Conservation (phyloP, 805 yeast genomes). For the Candida yuanshanica region DNA sequence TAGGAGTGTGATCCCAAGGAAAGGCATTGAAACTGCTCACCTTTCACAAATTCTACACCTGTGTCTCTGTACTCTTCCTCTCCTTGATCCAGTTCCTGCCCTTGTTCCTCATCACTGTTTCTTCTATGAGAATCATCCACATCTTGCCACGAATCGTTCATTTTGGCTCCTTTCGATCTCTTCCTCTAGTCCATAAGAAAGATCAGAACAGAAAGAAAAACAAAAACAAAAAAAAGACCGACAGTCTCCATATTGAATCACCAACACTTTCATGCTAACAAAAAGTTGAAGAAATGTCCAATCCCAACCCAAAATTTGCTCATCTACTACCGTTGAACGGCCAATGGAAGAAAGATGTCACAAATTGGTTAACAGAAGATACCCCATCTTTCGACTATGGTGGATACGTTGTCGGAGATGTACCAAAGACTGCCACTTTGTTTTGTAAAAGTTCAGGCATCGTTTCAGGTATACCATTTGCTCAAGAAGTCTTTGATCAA, state of each 20-base stretch:
- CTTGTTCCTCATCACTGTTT: slow-evolving; percentile 1
- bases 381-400: slow-evolving; percentile 94
- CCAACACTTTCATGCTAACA: too few species aligned
- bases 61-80: slow-evolving; percentile 10
- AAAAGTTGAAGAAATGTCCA: neutral
- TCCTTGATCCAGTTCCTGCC: slow-evolving; percentile 1
- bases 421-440: slow-evolving; percentile 62
- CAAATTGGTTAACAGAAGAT: slow-evolving; percentile 77
- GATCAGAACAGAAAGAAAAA: too few species aligned
- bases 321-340: slow-evolving; percentile 72
- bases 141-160: slow-evolving; percentile 29
- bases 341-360: slow-evolving; percentile 73
- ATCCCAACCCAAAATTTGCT: slow-evolving; percentile 24
- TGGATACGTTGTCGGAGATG: slow-evolving; percentile 89
- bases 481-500: slow-evolving; percentile 74
- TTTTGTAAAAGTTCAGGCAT: slow-evolving; percentile 79
- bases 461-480: slow-evolving; percentile 84
- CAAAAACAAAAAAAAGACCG: too few species aligned
- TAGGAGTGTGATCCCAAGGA: neutral
- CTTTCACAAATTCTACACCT: slow-evolving; percentile 13
- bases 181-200: neutral
- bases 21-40: slow-evolving; percentile 5
- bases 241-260: too few species aligned
- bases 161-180: slow-evolving; percentile 1
- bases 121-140: slow-evolving; percentile 14